phyloP scores from a whole-genome alignment of 2,329 filamentous ascomycete genomes.

The Aspergillus felis region DNA sequence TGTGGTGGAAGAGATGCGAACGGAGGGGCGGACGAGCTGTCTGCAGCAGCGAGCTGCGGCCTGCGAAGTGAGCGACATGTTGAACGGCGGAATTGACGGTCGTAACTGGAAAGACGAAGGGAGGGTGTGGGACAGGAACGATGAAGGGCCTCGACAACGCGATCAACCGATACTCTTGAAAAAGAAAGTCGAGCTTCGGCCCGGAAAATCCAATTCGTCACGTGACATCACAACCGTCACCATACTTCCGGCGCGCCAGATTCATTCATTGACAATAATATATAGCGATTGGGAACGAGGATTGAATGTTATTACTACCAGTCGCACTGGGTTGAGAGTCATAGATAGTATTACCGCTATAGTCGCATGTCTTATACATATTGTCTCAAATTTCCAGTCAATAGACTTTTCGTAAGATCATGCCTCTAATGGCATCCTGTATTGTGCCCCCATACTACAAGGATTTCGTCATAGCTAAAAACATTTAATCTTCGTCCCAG shows the following conservation, averaged over 20 bases:
- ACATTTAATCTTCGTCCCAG: slow-evolving; percentile 61
- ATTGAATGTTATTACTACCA: neutral
- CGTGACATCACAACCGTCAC: slow-evolving; percentile 17
- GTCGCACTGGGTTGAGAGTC: neutral
- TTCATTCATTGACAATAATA: neutral
- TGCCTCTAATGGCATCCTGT: slow-evolving; percentile 25
- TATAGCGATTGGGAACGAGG: neutral
- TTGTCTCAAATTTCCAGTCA: slow-evolving; percentile 2
- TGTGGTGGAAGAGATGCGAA: slow-evolving; percentile 39
- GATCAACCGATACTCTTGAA: slow-evolving; percentile 14
- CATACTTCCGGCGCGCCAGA: neutral
- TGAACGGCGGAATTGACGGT: slow-evolving; percentile 13
- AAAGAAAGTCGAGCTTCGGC: slow-evolving; percentile 27
- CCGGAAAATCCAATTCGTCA: slow-evolving; percentile 33
- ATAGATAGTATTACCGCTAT: slow-evolving; percentile 3
- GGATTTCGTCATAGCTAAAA: slow-evolving; percentile 5
- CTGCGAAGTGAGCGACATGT: slow-evolving; percentile 40
- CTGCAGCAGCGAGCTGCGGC: slow-evolving; percentile 41
- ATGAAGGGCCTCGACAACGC: slow-evolving; percentile 3
- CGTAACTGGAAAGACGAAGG: slow-evolving; percentile 13
- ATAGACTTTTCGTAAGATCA: slow-evolving; percentile 29
- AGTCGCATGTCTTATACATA: slow-evolving; percentile 1
- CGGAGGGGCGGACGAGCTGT: slow-evolving; percentile 39
- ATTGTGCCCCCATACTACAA: slow-evolving; percentile 10
- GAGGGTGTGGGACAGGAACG: slow-evolving; percentile 5